Base-by-base conservation (phyloP, 305 asterid genomes). In the Fraxinus xanthoxyloides region DNA sequence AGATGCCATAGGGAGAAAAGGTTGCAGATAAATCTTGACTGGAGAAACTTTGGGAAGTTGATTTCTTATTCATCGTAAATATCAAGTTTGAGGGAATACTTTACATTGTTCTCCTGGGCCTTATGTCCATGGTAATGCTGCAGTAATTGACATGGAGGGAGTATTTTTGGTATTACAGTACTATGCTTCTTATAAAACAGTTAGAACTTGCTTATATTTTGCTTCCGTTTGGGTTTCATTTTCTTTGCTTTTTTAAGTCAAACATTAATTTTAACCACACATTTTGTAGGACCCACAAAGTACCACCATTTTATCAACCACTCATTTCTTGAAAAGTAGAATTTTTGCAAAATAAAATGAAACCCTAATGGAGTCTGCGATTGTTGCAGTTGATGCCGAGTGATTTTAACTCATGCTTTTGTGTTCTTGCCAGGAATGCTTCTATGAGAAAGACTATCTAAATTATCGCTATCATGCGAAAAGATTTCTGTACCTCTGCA, bases 381-480 rank as follows among this genome's bases (percentile, higher is more conserved):
- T 15, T 26, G 79, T 74, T 67, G 56, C 69, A 12, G 75, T 31
- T 4, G n/a, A 70, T 15, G 36, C 36, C 28, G 74, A 67, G 61
- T 65, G 34, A 75, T 75, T 70, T 70, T 46, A 74, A 79, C 77
- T 46, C 69, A 77, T 81, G 69, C 67, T 63, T 69, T 79, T 70
- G 31, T 76, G 81, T n/a, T 38, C 63, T 48, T 89, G 89, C 73
- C 93, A 97, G 99, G 98, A 90, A 85, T 92, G 98, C 90, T 97
- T 97, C 87, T 94, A 91, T 73, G 98, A 93, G 84, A 97, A 97
- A 85, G 99, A 97, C 87, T 94, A 90, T 89, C 89, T 97, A 78
- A 97, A 97, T 87, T 86, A 97, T 81, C 95, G 99, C 30, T 97
- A 97, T 88, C 98, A 97, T 88, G 93, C 98, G 38, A 97, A 97